Conservation (phyloP, 2,329 filamentous ascomycete genomes). For the Pleomassaria siparia region DNA sequence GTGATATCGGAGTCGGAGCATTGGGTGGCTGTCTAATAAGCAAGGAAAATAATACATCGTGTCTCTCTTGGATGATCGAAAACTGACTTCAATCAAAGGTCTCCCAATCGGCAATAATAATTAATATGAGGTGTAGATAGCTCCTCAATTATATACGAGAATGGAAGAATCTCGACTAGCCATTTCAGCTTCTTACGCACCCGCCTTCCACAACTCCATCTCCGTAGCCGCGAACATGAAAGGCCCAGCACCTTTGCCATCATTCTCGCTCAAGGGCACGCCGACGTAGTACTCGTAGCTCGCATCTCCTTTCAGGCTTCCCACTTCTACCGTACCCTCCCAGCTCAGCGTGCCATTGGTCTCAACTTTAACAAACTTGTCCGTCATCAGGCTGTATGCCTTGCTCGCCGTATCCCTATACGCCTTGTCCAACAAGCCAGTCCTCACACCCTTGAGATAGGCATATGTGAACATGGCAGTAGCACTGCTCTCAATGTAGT, state of each 20-base stretch:
- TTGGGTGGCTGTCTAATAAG: not conserved
- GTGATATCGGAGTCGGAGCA: not conserved
- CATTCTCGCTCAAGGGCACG: slow-evolving; percentile 37
- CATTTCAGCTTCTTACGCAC: not conserved
- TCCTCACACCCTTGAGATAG: slow-evolving; percentile 38
- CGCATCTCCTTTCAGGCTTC: slow-evolving; percentile 53
- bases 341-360: slow-evolving; percentile 53
- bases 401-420: slow-evolving; percentile 46
- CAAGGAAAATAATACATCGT: not conserved
- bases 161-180: not conserved
- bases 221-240: slow-evolving; percentile 44
- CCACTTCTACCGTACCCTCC: slow-evolving; percentile 56
- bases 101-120: slow-evolving; percentile 4
- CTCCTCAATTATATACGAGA: not conserved
- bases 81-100: not conserved
- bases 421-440: slow-evolving; percentile 33
- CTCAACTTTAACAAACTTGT: slow-evolving; percentile 50
- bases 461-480: slow-evolving; percentile 53
- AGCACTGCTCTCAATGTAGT: slow-evolving; percentile 63
- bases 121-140: slow-evolving; percentile 8
- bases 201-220: slow-evolving; percentile 25
- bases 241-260: slow-evolving; percentile 46
- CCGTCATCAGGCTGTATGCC: slow-evolving; percentile 48
- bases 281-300: slow-evolving; percentile 51
- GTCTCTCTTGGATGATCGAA: not conserved